Base-by-base conservation (phyloP, 2,329 filamentous ascomycete species). In the Penicillium corylophilum region DNA sequence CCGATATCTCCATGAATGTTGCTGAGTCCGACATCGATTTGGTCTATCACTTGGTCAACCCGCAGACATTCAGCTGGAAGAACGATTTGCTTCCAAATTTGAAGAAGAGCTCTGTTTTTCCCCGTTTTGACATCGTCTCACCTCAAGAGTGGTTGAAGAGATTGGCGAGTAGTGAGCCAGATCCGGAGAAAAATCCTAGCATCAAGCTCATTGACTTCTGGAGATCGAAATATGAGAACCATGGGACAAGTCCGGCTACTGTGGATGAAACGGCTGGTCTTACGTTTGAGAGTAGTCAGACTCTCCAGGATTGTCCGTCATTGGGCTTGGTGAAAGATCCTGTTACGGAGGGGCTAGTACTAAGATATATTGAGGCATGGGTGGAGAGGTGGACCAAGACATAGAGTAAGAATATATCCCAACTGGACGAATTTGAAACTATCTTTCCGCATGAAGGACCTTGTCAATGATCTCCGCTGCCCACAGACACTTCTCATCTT, bases 141-240 rank as follows among this genome's bases (percentile, higher is more conserved):
- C 56, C 65, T 7, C 41, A 54, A 16, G 61, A 71, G 31, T 73
- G 71, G 71, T 39, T 74, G n/a, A 52, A 48, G 22, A 60, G 60
- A 29, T 50, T 74, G 10, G 69, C 75, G 1, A 69, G 66, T 1
- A 75, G 74, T 4, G 76, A 82, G 38, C 72, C 71, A 10, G 77
- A 83, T 61, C 75, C 78, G 0, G 52, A 71, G 24, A 68, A 60
- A 24, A 83, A 82, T 54, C 79, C 80, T 2, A 74, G 77, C 1
- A 72, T 81, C 56, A 82, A 81, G 63, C 68, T 82, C 0, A 51
- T 81, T 2, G 79, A 81, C 42, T 83, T 79, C 65, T 82, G 82
- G 56, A 62, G 67, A 8, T 69, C 69, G 0, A 82, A 82, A 56
- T 83, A 82, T 52, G 75, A 31, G 2, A 24, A 20, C 2, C 9